phyloP scores from a whole-genome alignment of 2,329 filamentous ascomycete genomes.

The Thelonectria olida region DNA sequence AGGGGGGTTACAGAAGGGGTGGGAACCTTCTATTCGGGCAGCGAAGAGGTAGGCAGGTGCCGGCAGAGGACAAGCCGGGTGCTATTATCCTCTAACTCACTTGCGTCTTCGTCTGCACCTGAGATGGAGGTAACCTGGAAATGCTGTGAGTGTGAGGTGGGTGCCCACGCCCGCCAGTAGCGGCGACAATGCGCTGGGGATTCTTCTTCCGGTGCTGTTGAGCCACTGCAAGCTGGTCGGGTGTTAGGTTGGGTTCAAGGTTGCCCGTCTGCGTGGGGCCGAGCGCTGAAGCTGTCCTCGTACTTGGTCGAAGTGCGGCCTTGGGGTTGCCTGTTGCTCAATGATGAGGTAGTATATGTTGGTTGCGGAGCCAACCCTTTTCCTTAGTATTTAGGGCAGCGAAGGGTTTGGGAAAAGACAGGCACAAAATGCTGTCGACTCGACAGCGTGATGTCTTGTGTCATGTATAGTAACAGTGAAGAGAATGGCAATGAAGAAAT shows the following conservation, averaged over 20 bases:
- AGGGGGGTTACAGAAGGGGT: constrained; percentile 9
- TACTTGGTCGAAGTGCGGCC: not conserved
- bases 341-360: not conserved
- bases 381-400: not conserved
- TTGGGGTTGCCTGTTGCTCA: not conserved
- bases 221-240: not conserved
- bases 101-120: not conserved
- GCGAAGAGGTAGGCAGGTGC: not conserved
- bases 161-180: not conserved
- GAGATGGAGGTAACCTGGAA: not conserved
- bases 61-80: constrained; percentile 4
- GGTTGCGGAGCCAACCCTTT: not conserved
- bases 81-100: not conserved
- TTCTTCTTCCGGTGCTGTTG: constrained; percentile 4
- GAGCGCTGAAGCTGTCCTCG: constrained; percentile 2
- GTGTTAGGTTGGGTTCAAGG: no score
- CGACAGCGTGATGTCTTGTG: not conserved
- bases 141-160: not conserved
- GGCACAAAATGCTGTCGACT: not conserved
- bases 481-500: constrained; percentile 4
- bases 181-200: constrained; percentile 6
- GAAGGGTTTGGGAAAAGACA: not conserved
- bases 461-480: not conserved
- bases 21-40: not conserved
- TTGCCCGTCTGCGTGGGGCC: constrained; percentile 1